phyloP scores from a whole-genome alignment of 2,329 filamentous ascomycete species.

The Paracamarosporium sp. region DNA sequence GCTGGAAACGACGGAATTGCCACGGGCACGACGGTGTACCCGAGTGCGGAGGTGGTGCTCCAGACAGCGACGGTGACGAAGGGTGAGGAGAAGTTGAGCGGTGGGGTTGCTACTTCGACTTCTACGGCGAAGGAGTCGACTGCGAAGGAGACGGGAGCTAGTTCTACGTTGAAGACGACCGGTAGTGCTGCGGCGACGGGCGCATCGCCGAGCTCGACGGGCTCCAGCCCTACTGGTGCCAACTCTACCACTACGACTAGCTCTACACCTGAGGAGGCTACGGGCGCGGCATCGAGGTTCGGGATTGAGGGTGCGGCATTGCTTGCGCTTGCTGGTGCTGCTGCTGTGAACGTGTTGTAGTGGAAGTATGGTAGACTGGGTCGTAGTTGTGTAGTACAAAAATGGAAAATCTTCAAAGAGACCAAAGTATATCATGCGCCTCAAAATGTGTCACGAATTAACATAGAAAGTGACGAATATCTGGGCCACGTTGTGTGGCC shows the following conservation, averaged over 20 bases:
- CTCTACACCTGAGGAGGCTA: conserved; percentile 20
- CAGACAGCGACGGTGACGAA: conserved; percentile 29
- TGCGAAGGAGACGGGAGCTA: conserved; percentile 7
- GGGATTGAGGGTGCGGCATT: conserved; percentile 26
- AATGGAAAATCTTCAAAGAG: too few species aligned
- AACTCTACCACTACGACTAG: conserved; percentile 14
- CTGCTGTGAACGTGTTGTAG: conserved; percentile 26
- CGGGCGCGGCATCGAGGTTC: conserved; percentile 28
- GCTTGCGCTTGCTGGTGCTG: conserved; percentile 29
- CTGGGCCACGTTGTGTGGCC: too few species aligned
- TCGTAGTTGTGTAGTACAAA: background rate
- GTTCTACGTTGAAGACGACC: conserved; percentile 8
- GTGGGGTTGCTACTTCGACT: conserved; percentile 7
- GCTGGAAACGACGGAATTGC: conserved; percentile 20
- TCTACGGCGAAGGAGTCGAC: conserved; percentile 14
- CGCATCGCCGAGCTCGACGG: conserved; percentile 11
- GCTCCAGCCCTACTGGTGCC: conserved; percentile 2
- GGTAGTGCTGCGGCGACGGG: conserved; percentile 8
- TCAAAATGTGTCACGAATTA: too few species aligned
- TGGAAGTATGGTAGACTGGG: background rate
- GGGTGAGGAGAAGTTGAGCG: conserved; percentile 29
- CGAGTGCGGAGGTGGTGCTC: conserved; percentile 25
- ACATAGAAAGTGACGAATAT: too few species aligned
- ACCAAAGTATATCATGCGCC: too few species aligned
- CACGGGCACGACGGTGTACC: conserved; percentile 22